Evolutionary conservation across 164 flowering plant genomes (phyloP), one percentile per base, ranked within the genome.

Genomic region (Liquidambar formosana): DNA sequence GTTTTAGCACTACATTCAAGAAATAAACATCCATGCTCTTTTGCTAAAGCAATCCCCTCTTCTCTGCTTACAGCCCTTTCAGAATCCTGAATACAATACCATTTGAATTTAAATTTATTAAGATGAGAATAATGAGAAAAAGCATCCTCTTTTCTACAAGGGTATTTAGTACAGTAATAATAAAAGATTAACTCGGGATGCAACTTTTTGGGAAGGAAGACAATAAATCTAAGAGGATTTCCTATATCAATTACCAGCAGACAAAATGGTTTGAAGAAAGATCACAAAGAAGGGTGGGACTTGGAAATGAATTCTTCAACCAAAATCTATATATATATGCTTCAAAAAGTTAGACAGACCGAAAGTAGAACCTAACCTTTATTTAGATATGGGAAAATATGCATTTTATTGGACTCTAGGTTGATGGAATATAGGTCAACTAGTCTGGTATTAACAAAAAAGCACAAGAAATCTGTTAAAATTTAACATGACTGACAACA

Each of bases 1-100:
- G 97, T 89, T 79, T 76, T 87, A 57, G 97, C 96, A 77, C 97
- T 92, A 44, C 94, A 88, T 76, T 92, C 97, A 54, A 87, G 80
- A 81, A 88, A 90, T 69, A 86, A 66, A 47, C 82, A 78, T 48
- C 92, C 92, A 67, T 58, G 80, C 47, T 87, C 88, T 68, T 84
- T 81, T 23, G 96, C 93, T 21, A 88, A 84, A 61, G 82, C 83
- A 6, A 81, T 47, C 19, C 97, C 97, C 61, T 92, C 96, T 69
- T 90, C 92, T 81, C 91, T 87, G 33, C 83, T 90, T 11, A 92
- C 96, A 71, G 57, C 88, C 73, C 94, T 86, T 67, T 90, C 96
- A 63, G 86, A 75, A 11, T 86, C 93, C 93, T 88, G 82, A 33
- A 62, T 68, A 41, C 11, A 62, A 52, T 21, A 52, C 26, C 38